Base-by-base conservation (phyloP, 192 early-diverging fungal genomes). In the Coemansia sp. region DNA sequence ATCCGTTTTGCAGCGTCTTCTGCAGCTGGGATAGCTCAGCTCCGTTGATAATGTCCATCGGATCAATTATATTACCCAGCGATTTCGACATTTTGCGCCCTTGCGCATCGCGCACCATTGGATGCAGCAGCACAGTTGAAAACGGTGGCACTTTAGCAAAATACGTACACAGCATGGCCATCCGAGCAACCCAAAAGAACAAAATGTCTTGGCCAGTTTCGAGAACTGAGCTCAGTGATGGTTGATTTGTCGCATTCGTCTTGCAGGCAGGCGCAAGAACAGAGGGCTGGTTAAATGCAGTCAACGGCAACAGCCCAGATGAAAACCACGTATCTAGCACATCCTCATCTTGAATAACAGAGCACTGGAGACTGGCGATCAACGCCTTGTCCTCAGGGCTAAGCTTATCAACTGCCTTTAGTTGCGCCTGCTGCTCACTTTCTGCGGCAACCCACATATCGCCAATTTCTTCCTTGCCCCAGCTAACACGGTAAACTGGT, bases 241-340 rank as follows among this genome's bases (percentile, higher is more conserved):
- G 17, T 22, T 25, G 10, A 7, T 26, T 16, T 27, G 2, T 12
- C 14, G 53, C 7, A 26, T 17, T 55, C 6, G 2, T 25, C 12
- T 10, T 25, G 51, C 16, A 12, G 21, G 51, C 51, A 23, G 53
- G 53, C 4, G 16, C 14, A 16, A 35, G 29, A 5, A 19, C 23
- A n/a, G 31, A 35, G 6, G 29, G 17, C 31, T n/a, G n/a, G 39
- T 22, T 38, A 12, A 90, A 77, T 17, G 82, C 82, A 7, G 94
- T 90, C 29, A 98, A 82, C 6, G 97, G 97, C 82, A 96, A 86
- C 22, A 98, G 84, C 6, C 86, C 94, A 16, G 94, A 92, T 12
- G 95, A 97, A 64, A 98, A 98, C 95, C 97, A 98, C 3, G 97
- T 98, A 70, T 98, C 97, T 17, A 98, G 71, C 17, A 98, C 97